Conservation (phyloP, 352 stramenopile genomes). For the Phytophthora sojae region DNA sequence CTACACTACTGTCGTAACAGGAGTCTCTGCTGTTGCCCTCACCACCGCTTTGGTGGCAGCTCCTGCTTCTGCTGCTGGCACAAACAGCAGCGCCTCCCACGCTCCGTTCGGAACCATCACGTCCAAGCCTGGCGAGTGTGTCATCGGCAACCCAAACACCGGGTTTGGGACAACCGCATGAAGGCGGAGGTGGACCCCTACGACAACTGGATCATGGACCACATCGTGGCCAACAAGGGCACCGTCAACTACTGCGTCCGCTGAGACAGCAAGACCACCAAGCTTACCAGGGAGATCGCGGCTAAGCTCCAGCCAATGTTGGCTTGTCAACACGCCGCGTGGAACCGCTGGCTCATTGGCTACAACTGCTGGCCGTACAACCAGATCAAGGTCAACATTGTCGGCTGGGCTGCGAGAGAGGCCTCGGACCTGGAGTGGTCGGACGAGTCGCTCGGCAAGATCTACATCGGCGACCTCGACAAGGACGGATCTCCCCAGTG, state of each 20-base stretch:
- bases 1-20: too few relatives aligned
- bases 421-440: constrained; percentile 41
- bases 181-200: background rate
- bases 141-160: constrained; percentile 27
- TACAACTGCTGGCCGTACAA: constrained; percentile 37
- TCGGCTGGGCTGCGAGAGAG: constrained; percentile 20
- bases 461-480: constrained; percentile 36
- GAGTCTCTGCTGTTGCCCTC: constrained; percentile 10
- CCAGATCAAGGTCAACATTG: constrained; percentile 35
- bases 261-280: constrained; percentile 43
- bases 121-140: constrained; percentile 25
- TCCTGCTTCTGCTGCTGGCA: background rate
- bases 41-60: background rate
- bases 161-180: constrained; percentile 36
- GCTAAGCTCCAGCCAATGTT: constrained; percentile 52
- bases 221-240: constrained; percentile 40
- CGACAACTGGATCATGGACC: constrained; percentile 38
- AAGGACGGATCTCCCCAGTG: constrained; percentile 28
- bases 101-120: constrained; percentile 35
- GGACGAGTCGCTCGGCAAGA: constrained; percentile 42
- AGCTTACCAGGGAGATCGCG: constrained; percentile 38
- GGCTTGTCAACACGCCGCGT: constrained; percentile 30
- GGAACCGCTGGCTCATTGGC: constrained; percentile 36
- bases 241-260: constrained; percentile 52
- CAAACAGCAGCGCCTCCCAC: constrained; percentile 10